phyloP scores from a whole-genome alignment of 73 alveolate species.

The Urostyla sp. region DNA sequence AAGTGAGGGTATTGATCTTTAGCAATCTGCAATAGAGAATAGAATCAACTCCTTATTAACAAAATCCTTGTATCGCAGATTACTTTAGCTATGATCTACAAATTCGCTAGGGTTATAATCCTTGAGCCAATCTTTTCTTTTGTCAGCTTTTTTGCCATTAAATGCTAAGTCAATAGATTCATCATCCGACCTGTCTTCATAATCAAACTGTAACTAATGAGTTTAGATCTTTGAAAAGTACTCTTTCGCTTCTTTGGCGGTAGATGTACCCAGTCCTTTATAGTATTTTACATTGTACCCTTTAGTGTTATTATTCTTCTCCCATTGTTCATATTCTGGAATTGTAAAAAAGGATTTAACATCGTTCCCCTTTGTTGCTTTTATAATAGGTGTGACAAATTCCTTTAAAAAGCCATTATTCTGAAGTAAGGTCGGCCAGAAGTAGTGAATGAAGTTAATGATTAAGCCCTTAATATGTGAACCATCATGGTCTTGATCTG shows the following conservation, averaged over 20 bases:
- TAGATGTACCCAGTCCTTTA: conserved; percentile 99
- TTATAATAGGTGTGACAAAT: conserved; percentile 98
- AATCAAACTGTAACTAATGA: conserved; percentile 94
- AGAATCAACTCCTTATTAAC: conserved; percentile 97
- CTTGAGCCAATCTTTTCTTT: conserved; percentile 97
- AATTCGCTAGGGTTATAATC: conserved; percentile 78
- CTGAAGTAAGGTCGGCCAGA: conserved; percentile 99
- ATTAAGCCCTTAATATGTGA: conserved; percentile 99
- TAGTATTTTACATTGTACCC: conserved; percentile 98
- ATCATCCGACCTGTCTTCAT: conserved; percentile 90
- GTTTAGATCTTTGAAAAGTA: conserved; percentile 92
- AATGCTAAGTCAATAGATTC: conserved; percentile 98
- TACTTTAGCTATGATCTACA: conserved; percentile 87
- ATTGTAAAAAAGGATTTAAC: conserved; percentile 88
- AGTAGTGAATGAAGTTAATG: conserved; percentile 97
- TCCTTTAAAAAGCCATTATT: conserved; percentile 95
- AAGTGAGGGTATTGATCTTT: conserved; percentile 97
- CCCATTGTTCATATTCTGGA: conserved; percentile 98
- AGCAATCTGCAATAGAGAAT: conserved; percentile 96
- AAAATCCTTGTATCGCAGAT: conserved; percentile 87
- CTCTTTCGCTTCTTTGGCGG: conserved; percentile 99
- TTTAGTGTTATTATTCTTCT: conserved; percentile 81
- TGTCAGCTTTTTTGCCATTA: conserved; percentile 96
- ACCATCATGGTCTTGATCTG: conserved; percentile 99
- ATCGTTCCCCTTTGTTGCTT: conserved; percentile 93